Evolutionary conservation across 169 alveolate species (phyloP), one percentile per base, ranked within the genome.

Genomic region (Eimeria necatrix): DNA sequence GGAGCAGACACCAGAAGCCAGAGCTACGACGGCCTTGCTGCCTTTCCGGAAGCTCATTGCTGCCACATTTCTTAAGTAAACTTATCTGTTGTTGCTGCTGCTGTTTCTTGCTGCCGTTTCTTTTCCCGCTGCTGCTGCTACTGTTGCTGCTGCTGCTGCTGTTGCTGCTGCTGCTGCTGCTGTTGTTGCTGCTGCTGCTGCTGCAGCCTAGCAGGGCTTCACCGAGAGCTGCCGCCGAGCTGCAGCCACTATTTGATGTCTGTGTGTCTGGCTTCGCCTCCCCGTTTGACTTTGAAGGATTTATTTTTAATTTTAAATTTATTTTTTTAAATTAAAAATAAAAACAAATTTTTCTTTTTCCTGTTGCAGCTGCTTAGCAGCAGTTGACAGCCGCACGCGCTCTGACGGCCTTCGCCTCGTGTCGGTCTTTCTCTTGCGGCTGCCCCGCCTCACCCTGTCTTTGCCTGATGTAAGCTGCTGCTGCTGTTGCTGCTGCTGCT

Each of bases 81-180:
- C 20, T 24, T 64, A 10, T 20, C 20, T 14, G 76, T 9, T 20
- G 18, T 14, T 20, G 18, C 76, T 64, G 76, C 76, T 64, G 76
- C 76, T 64, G 76, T 24, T 64, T 9, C 76, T n/a, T 64, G 76
- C 76, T 64, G 76, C 26, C 20, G 41, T 8, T 64, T 10, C 26
- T 64, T 10, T 5, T 64, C 32, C 76, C 41, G 14, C 18, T 64
- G 76, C 26, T 56, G 64, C 64, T 14, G 76, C 9, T 64, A 5
- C 20, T 64, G 18, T 24, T 64, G 76, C 76, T 64, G 76, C 76
- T 64, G 76, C 76, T 64, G 8, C 76, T 14, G 76, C 76, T 64
- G 76, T 24, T 64, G 41, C 41, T 64, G 76, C 20, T 64, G 76
- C 5, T 64, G 76, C 76, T n/a, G 76, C 5, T 64, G 76, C 26